Conservation (phyloP, 1,139 yeast species). For the Sugiyamaella sp. region DNA sequence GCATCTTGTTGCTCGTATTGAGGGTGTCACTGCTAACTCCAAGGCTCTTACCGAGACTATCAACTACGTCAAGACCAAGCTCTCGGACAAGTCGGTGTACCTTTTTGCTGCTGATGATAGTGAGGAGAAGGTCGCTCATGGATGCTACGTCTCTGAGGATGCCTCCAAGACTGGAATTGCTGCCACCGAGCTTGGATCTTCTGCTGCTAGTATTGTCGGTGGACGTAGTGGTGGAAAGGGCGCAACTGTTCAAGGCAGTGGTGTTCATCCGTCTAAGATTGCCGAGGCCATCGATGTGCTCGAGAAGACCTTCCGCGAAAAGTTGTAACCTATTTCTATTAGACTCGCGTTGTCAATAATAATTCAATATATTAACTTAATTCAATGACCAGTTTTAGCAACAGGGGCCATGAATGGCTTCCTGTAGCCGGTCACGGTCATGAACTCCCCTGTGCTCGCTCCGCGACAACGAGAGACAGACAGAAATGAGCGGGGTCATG, state of each 20-base stretch:
- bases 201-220: constrained; percentile 76
- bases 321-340: constrained; percentile 19
- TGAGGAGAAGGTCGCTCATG: constrained; percentile 86
- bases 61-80: constrained; percentile 76
- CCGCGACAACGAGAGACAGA: too few relatives aligned
- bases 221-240: constrained; percentile 99
- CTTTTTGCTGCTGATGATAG: constrained; percentile 70
- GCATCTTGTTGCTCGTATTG: constrained; percentile 66
- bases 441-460: too few relatives aligned
- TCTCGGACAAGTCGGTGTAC: constrained; percentile 76
- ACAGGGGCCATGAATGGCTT: too few relatives aligned
- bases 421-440: too few relatives aligned
- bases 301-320: constrained; percentile 50
- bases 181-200: constrained; percentile 73
- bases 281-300: constrained; percentile 74
- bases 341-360: neutral
- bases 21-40: constrained; percentile 73
- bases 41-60: constrained; percentile 95
- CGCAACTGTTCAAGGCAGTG: constrained; percentile 95
- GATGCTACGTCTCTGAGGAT: constrained; percentile 79
- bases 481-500: too few relatives aligned
- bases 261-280: constrained; percentile 74
- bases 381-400: constrained; percentile 1
- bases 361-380: constrained; percentile 3
- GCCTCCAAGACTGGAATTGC: constrained; percentile 72